Evolutionary conservation across 2,329 filamentous ascomycete species (phyloP), one percentile per base, ranked within the genome.

Genomic region (Trichoderma guizhouense): DNA sequence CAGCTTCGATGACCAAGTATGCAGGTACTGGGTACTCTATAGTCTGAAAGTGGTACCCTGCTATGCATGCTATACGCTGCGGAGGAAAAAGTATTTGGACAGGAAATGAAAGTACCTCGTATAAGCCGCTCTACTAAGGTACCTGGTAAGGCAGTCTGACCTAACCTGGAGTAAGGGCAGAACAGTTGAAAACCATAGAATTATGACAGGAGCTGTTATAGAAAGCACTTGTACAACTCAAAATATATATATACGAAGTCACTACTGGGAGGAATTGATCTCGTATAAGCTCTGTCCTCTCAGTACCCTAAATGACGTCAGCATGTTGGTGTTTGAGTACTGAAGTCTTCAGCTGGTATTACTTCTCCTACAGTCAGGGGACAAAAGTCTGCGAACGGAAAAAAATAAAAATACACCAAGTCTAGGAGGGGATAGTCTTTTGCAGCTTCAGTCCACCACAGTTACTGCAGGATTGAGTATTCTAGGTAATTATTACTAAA

Each of bases 31-130:
- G 18, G 14, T 69, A 69, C 55, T n/a, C 9, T 7, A 7, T 1
- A 15, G 7, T 24, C 3, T 1, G 8, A 0, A 7, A 5, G 1
- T 8, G 32, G 58, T 61, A 53, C 26, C 28, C 26, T 30, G 8
- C 12, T 5, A 21, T 58, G 5, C 3, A 7, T 1, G 3, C 1
- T 24, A 3, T 14, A 5, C 8, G 0, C 18, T 3, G 47, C 14
- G 11, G 12, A 3, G 5, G 0, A 7, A 3, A 21, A 14, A n/a
- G 47, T 53, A 53, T 53, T 21, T 11, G 14, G 47, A 24, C 11
- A 7, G 21, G 0, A 2, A 3, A 24, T 7, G 0, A 21, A 53
- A 53, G 47, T 53, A 53, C 47, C 47, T 24, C 43, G 43, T 51
- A 21, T 51, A 51, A 51, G 43, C 12, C 0, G 18, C 18, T 21